phyloP scores from a whole-genome alignment of 75 land plant genomes.

The Cunninghamia lanceolata region DNA sequence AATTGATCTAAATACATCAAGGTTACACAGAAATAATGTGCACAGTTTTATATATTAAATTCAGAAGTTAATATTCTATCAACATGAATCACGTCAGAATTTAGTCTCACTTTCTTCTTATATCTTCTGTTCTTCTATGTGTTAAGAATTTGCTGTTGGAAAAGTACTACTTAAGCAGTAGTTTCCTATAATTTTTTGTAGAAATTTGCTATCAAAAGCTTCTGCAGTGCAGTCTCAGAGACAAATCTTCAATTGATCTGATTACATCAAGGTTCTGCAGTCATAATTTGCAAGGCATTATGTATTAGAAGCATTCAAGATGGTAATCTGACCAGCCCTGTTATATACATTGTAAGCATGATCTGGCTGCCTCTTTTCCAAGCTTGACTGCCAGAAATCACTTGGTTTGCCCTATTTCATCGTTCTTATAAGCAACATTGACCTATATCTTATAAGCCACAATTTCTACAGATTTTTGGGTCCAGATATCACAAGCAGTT shows the following conservation, averaged over 20 bases:
- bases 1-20: too few species aligned
- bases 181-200: not conserved
- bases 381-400: not conserved
- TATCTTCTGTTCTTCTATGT: not conserved
- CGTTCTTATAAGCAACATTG: not conserved
- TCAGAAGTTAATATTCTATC: not conserved
- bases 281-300: too few species aligned
- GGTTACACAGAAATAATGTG: too few species aligned
- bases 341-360: not conserved
- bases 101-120: not conserved
- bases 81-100: not conserved
- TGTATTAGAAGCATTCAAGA: too few species aligned
- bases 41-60: too few species aligned
- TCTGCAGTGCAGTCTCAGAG: not conserved
- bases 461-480: too few species aligned
- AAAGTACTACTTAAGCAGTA: not conserved
- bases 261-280: not conserved
- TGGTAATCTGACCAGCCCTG: not conserved
- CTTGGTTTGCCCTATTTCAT: not conserved
- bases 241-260: not conserved
- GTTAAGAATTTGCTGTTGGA: not conserved
- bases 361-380: not conserved
- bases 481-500: not conserved
- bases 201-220: not conserved
- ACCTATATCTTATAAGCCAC: not conserved